Percentiles rank a stretch among this genome's conserved stretches.
Evolutionary conservation across 2,329 filamentous ascomycete species (phyloP).

Genomic region (Aspergillus sp.): DNA sequence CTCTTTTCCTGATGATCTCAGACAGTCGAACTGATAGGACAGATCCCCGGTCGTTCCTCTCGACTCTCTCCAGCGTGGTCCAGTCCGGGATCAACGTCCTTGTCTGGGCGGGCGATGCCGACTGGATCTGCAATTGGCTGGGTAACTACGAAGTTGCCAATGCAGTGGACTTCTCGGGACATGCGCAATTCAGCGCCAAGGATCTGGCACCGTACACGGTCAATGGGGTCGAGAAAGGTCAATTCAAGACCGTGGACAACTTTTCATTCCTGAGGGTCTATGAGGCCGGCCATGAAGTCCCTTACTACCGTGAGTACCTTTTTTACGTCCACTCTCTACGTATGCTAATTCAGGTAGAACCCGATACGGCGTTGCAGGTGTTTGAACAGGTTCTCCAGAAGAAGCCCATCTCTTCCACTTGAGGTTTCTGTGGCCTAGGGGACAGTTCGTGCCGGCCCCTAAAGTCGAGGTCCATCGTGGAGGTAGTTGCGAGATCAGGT

Average conservation of each 20-base stretch:
- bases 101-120: slow-evolving; percentile 58
- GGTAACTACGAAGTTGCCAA: slow-evolving; percentile 51
- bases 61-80: slow-evolving; percentile 46
- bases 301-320: slow-evolving; percentile 47
- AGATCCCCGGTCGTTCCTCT: slow-evolving; percentile 47
- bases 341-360: slow-evolving; percentile 29
- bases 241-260: slow-evolving; percentile 52
- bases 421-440: slow-evolving; percentile 5
- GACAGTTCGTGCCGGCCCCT: too few species aligned
- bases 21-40: slow-evolving; percentile 9
- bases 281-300: slow-evolving; percentile 51
- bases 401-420: slow-evolving; percentile 19
- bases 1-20: not conserved
- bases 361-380: slow-evolving; percentile 45
- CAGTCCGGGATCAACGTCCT: slow-evolving; percentile 50
- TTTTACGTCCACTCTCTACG: slow-evolving; percentile 12
- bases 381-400: slow-evolving; percentile 47
- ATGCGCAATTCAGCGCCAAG: slow-evolving; percentile 41
- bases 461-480: too few species aligned
- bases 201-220: slow-evolving; percentile 48
- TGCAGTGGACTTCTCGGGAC: slow-evolving; percentile 44
- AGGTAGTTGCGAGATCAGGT: too few species aligned
- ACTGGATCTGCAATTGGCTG: slow-evolving; percentile 60
- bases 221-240: slow-evolving; percentile 47
- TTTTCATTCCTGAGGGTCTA: slow-evolving; percentile 52